Percentiles rank a stretch among this genome's conserved stretches.
Evolutionary conservation across 1,284 basidiomycete genomes (phyloP).

Genomic region (Boletus smithii): DNA sequence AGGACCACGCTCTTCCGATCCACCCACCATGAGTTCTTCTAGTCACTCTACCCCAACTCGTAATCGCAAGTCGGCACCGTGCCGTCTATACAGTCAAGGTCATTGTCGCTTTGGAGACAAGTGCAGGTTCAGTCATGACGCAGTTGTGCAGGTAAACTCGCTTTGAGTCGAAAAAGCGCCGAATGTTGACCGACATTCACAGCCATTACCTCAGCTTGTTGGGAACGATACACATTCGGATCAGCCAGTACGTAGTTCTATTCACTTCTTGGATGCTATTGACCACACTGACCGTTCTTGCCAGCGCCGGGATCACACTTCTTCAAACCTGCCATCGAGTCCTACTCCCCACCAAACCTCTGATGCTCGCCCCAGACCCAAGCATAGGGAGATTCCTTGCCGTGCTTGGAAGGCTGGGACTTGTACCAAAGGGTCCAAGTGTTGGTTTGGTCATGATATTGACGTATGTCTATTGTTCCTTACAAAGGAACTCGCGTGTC

Average conservation of each 20-base stretch:
- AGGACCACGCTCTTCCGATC: background rate
- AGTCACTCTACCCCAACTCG: background rate
- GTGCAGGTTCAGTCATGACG: conserved; percentile 25
- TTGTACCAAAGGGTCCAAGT: conserved; percentile 30
- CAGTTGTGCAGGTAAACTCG: conserved; percentile 7
- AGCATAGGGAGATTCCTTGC: conserved; percentile 23
- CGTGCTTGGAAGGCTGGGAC: conserved; percentile 31
- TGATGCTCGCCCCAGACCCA: conserved; percentile 21
- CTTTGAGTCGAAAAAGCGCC: background rate
- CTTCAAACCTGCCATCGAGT: background rate
- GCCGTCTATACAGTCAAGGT: conserved; percentile 23
- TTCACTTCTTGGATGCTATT: background rate
- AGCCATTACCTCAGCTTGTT: background rate
- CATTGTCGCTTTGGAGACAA: conserved; percentile 25
- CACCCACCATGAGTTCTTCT: conserved; percentile 14
- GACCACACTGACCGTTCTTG: background rate
- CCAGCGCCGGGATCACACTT: background rate
- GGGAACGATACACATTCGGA: background rate
- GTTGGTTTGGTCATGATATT: conserved; percentile 24
- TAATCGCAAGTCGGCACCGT: conserved; percentile 9
- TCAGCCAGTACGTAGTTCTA: background rate
- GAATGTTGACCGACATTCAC: background rate
- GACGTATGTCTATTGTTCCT: conserved; percentile 21
- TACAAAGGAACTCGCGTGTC: background rate
- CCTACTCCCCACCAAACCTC: conserved; percentile 5